These are phyloP conservation scores for Guyanaporus albipodus DNA, from an alignment of 768 basidiomycete genomes.

Conservation along the genomic window DNA sequence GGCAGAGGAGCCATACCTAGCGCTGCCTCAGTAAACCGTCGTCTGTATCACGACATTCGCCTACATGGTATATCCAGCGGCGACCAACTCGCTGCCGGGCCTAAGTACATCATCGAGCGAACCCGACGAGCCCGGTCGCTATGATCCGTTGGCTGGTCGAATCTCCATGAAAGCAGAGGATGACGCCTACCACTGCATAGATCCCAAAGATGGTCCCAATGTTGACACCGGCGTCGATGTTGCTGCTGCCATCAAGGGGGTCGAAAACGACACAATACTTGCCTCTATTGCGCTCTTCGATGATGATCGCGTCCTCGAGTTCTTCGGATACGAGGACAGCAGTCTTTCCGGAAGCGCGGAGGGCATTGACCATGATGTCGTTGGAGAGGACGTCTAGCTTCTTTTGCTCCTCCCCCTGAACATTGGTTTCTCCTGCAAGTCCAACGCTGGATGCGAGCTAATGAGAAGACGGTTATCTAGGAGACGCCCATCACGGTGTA, in stretches of 20 bases:
- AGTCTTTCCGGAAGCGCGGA: conserved; percentile 94
- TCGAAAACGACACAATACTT: conserved; percentile 98
- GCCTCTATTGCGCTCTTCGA: conserved; percentile 75
- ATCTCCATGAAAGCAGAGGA: neutral
- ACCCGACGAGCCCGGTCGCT: conserved; percentile 79
- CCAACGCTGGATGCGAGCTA: conserved; percentile 65
- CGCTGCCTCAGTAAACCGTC: conserved; percentile 9
- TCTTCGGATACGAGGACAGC: conserved; percentile 98
- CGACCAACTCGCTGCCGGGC: conserved; percentile 96
- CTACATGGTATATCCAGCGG: conserved; percentile 95
- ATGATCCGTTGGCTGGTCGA: conserved; percentile 1
- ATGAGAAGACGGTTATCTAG: neutral
- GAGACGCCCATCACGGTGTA: conserved; percentile 8
- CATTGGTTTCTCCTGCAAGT: conserved; percentile 92
- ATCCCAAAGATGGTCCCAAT: conserved; percentile 98
- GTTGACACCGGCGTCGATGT: conserved; percentile 98
- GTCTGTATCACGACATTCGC: conserved; percentile 21
- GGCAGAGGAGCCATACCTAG: conserved; percentile 88
- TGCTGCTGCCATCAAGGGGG: conserved; percentile 92
- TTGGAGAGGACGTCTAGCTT: conserved; percentile 97
- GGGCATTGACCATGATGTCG: conserved; percentile 98
- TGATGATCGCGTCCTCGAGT: conserved; percentile 87
- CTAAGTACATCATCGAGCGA: conserved; percentile 83
- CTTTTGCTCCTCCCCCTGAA: conserved; percentile 99
- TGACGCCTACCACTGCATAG: conserved; percentile 73